These are phyloP conservation scores for Cladosporium colombiae DNA, from an alignment of 2,329 filamentous ascomycete genomes.

Conservation along the genomic window DNA sequence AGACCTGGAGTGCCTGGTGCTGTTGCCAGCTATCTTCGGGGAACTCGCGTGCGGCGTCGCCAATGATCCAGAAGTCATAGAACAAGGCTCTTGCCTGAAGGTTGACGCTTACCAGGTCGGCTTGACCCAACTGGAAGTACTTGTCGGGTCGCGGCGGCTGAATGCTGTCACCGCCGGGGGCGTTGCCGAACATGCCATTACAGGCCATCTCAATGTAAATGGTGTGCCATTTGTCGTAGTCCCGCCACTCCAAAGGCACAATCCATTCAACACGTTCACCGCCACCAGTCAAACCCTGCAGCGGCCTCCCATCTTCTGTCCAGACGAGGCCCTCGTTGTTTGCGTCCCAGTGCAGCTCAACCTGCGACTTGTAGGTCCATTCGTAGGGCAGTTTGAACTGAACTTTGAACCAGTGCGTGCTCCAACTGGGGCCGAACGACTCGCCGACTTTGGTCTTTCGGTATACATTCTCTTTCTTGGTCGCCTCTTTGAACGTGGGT, in stretches of 20 bases:
- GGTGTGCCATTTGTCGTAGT: constrained; percentile 75
- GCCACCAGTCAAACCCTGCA: constrained; percentile 88
- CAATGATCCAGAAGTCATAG: constrained; percentile 95
- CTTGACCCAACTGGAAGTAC: constrained; percentile 73
- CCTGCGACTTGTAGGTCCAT: constrained; percentile 71
- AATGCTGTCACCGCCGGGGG: constrained; percentile 78
- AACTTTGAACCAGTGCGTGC: constrained; percentile 95
- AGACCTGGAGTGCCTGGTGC: constrained; percentile 79
- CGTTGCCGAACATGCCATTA: constrained; percentile 97
- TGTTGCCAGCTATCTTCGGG: constrained; percentile 84
- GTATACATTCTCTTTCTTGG: constrained; percentile 65
- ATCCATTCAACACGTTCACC: constrained; percentile 92
- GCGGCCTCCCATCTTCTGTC: constrained; percentile 82
- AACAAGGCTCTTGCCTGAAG: constrained; percentile 77
- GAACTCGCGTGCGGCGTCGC: constrained; percentile 88
- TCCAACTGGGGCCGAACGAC: constrained; percentile 91
- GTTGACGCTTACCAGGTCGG: constrained; percentile 88
- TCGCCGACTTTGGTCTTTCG: constrained; percentile 72
- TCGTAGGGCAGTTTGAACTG: constrained; percentile 73
- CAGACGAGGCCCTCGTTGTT: constrained; percentile 94
- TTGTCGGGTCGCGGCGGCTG: constrained; percentile 85
- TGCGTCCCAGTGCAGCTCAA: constrained; percentile 97
- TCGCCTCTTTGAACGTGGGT: constrained; percentile 84
- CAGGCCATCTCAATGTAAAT: constrained; percentile 99
- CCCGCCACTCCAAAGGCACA: constrained; percentile 75